These are phyloP conservation scores for Camelina sativa DNA, from an alignment of 345 rosid genomes.

Conservation along the genomic window DNA sequence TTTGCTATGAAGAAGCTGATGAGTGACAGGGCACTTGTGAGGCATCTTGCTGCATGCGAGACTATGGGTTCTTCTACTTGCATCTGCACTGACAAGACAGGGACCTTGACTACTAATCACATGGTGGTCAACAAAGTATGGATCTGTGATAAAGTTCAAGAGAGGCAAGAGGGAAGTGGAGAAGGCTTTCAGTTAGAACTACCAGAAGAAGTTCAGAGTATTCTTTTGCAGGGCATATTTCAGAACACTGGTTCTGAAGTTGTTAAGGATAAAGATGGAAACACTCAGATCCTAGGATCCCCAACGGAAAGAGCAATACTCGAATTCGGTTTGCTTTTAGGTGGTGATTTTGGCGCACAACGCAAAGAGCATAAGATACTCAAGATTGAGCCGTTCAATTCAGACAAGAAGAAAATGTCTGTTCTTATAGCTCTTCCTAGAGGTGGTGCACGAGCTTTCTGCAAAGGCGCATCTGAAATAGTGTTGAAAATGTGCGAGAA, in stretches of 20 bases:
- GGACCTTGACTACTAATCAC: conserved; percentile 66
- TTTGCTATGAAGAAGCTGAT: conserved; percentile 81
- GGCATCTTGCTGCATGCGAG: conserved; percentile 79
- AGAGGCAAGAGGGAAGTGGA: conserved; percentile 29
- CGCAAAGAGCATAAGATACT: conserved; percentile 59
- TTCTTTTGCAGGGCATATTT: conserved; percentile 70
- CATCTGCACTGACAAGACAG: conserved; percentile 79
- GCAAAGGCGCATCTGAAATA: conserved; percentile 82
- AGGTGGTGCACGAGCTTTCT: conserved; percentile 55
- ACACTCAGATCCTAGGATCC: conserved; percentile 60
- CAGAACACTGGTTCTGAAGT: conserved; percentile 77
- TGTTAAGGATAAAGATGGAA: conserved; percentile 65
- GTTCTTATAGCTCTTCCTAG: conserved; percentile 61
- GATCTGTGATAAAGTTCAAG: conserved; percentile 51
- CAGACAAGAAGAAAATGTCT: conserved; percentile 75
- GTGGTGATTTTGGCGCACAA: conserved; percentile 59
- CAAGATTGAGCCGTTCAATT: conserved; percentile 80
- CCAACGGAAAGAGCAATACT: conserved; percentile 77
- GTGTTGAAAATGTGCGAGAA: conserved; percentile 61
- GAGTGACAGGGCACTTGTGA: conserved; percentile 75
- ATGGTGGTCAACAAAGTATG: conserved; percentile 67
- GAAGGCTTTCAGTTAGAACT: conserved; percentile 46
- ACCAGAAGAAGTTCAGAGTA: conserved; percentile 46
- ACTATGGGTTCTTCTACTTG: conserved; percentile 81
- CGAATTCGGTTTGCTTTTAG: conserved; percentile 69